phyloP scores from a whole-genome alignment of 805 yeast species.

The Candida vaughaniae region DNA sequence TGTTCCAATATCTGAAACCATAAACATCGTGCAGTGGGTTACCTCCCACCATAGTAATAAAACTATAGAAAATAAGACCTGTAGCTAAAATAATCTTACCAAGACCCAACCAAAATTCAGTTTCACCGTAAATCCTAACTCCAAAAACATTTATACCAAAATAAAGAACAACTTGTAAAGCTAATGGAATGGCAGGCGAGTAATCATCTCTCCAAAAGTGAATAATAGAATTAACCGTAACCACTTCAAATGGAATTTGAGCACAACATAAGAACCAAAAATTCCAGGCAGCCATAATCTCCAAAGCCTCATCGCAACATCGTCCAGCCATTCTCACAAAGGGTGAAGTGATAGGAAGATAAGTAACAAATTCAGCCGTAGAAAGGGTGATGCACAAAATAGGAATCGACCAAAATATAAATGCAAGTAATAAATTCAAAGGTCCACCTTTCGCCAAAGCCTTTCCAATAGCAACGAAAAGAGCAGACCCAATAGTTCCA shows the following conservation, averaged over 20 bases:
- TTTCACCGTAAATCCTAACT: conserved; percentile 74
- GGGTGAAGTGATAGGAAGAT: conserved; percentile 74
- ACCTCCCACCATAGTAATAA: conserved; percentile 84
- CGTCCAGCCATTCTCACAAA: conserved; percentile 73
- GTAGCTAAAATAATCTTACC: conserved; percentile 71
- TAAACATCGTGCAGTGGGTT: conserved; percentile 63
- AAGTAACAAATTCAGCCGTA: conserved; percentile 78
- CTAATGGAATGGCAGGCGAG: conserved; percentile 67
- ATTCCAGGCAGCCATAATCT: conserved; percentile 76
- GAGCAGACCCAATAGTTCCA: conserved; percentile 79
- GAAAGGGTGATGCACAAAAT: conserved; percentile 64
- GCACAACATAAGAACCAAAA: conserved; percentile 75
- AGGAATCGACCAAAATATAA: conserved; percentile 67
- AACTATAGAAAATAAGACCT: conserved; percentile 75
- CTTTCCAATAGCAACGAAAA: conserved; percentile 70
- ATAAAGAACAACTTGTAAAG: conserved; percentile 63
- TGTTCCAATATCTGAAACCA: conserved; percentile 48
- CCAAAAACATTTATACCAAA: conserved; percentile 68
- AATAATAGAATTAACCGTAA: conserved; percentile 73
- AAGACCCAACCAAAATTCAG: conserved; percentile 70
- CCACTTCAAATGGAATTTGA: conserved; percentile 79
- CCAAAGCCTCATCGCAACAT: conserved; percentile 73
- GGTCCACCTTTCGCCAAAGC: conserved; percentile 71
- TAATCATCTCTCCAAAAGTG: conserved; percentile 81
- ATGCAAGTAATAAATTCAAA: conserved; percentile 62